Evolutionary conservation across 352 stramenopile genomes (phyloP).

Genomic region (Thalassiosira ordinaria): DNA sequence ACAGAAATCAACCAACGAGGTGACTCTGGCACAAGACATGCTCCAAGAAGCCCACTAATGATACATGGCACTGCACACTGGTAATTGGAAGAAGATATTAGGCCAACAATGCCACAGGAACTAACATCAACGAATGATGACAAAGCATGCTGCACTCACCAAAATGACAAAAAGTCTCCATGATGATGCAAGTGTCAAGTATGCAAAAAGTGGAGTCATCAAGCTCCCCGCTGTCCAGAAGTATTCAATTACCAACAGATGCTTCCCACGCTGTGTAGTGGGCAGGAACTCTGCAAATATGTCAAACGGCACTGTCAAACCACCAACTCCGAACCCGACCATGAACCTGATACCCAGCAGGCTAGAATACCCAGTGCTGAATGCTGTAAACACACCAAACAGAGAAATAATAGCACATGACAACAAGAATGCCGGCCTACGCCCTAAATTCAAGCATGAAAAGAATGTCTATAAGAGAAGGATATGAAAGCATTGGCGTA

Average conservation of each 20-base stretch:
- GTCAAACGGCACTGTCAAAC: conserved; percentile 78
- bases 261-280: conserved; percentile 52
- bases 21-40: conserved; percentile 84
- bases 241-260: conserved; percentile 79
- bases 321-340: conserved; percentile 77
- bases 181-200: conserved; percentile 54
- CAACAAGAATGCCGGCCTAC: conserved; percentile 73
- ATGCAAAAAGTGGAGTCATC: conserved; percentile 68
- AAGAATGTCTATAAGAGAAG: too few species aligned
- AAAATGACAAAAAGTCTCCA: conserved; percentile 86
- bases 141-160: too few species aligned
- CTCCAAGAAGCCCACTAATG: conserved; percentile 76
- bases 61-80: conserved; percentile 81
- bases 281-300: conserved; percentile 79
- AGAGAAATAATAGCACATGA: conserved; percentile 65
- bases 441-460: too few species aligned
- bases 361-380: conserved; percentile 55
- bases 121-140: too few species aligned
- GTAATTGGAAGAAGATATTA: too few species aligned
- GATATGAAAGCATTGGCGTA: too few species aligned
- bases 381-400: conserved; percentile 65
- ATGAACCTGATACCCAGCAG: conserved; percentile 66
- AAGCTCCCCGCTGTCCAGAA: conserved; percentile 79
- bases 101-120: too few species aligned
- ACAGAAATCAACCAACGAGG: conserved; percentile 83